Evolutionary conservation across 441 rosid species (phyloP).

Genomic region (Croton laevigatus): DNA sequence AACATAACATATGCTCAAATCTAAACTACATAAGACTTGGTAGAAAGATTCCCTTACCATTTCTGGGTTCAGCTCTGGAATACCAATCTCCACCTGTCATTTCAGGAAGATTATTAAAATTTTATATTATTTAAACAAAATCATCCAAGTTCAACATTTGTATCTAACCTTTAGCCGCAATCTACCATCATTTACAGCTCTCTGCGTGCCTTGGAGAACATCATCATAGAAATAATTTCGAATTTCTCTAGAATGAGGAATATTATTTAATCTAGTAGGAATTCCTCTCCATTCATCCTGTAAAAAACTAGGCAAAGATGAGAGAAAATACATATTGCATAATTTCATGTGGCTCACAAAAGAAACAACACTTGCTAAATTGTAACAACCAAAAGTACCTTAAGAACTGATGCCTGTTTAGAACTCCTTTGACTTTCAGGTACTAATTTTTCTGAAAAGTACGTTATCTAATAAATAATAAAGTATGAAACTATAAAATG

Average conservation of each 20-base stretch:
- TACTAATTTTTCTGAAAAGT: slow-evolving; percentile 36
- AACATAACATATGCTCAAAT: slow-evolving; percentile 32
- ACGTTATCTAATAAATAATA: slow-evolving; percentile 5
- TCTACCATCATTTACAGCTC: slow-evolving; percentile 74
- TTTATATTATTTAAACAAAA: not conserved
- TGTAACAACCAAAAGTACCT: slow-evolving; percentile 36
- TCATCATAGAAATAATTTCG: slow-evolving; percentile 87
- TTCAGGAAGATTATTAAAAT: slow-evolving; percentile 12
- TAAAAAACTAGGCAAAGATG: slow-evolving; percentile 35
- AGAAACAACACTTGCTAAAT: not conserved
- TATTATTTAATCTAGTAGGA: slow-evolving; percentile 85
- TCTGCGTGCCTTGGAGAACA: slow-evolving; percentile 71
- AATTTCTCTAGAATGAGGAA: slow-evolving; percentile 94
- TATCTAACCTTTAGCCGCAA: slow-evolving; percentile 64
- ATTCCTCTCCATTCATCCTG: slow-evolving; percentile 94
- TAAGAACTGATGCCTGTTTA: slow-evolving; percentile 38
- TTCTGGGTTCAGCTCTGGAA: slow-evolving; percentile 94
- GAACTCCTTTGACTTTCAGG: slow-evolving; percentile 32
- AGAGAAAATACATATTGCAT: slow-evolving; percentile 24
- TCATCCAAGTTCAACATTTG: not conserved
- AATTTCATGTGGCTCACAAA: slow-evolving; percentile 7
- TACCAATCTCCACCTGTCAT: slow-evolving; percentile 82
- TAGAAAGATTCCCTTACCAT: slow-evolving; percentile 49
- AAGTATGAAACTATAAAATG: not conserved
- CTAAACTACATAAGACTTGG: slow-evolving; percentile 7